phyloP scores from a whole-genome alignment of 176 grass and related monocot species.

The Hsuehochloa calcarea region DNA sequence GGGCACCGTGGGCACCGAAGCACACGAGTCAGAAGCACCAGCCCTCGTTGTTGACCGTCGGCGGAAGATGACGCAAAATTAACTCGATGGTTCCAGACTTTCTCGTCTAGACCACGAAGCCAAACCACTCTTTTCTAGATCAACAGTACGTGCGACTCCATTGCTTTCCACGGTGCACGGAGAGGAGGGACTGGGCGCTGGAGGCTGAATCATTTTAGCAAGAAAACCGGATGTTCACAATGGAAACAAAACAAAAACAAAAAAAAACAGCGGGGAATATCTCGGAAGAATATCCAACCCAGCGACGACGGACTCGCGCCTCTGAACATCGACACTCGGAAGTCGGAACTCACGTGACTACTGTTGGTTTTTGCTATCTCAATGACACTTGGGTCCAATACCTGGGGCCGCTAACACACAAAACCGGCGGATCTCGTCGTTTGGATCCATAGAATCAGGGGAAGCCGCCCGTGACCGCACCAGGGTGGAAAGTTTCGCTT shows the following conservation, averaged over 20 bases:
- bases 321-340: no score
- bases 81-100: neutral
- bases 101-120: neutral
- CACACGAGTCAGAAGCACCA: neutral
- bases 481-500: neutral
- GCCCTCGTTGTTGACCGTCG: neutral
- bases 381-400: neutral
- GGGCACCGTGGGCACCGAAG: neutral
- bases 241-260: neutral
- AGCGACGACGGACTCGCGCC: no score
- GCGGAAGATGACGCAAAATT: neutral
- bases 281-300: slow-evolving; percentile 4
- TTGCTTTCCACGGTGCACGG: neutral
- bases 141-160: neutral
- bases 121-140: neutral
- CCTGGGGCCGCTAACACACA: neutral
- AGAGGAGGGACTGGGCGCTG: neutral
- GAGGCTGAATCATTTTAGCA: no score
- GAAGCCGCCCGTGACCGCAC: neutral
- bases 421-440: slow-evolving; percentile 13
- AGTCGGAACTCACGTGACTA: neutral
- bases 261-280: neutral
- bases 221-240: neutral
- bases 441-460: slow-evolving; percentile 15
- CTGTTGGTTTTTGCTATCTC: neutral